Evolutionary conservation across 306 rosid species (phyloP), one percentile per base, ranked within the genome.

Genomic region (Quercus cerris): DNA sequence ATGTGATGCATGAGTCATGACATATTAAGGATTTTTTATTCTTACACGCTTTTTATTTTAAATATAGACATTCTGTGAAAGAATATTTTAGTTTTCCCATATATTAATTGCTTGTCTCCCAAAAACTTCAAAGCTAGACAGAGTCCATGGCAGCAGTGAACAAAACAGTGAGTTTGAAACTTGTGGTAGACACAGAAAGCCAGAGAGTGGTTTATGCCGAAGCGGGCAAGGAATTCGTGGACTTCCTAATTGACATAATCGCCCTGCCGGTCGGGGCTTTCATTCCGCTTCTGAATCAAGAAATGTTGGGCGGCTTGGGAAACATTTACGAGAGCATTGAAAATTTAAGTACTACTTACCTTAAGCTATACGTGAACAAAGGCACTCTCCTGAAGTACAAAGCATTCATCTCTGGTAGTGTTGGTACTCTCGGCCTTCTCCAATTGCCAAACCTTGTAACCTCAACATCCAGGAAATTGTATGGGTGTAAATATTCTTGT

Each of bases 281-380:
- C 0, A 31, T 71, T 0, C 78, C 41, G 49, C 89, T 89, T 3
- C 78, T 90, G 4, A 74, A 78, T 2, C 5, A 72, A 0, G 58
- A 2, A 61, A 86, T 86, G 92, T 84, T 85, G 0, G 91, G 97
- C 1, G 1, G 77, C 31, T 5, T 89, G 2, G 87, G 78, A 1
- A 90, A 83, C 49, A 77, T 90, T 5, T 90, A 89, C 12, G 6
- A 79, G 0, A 90, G 92, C 64, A 73, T 89, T 0, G 89, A 89
- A 31, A 69, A 68, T 5, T 74, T 90, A 1, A 73, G 19, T 23
- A 67, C 87, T 1, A 44, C 76, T 6, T 93, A 84, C 78, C 58
- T 92, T 28, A 78, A 71, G 9, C 75, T 86, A 19, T 19, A 77
- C n/a, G 59, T 9, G 5, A 15, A 35, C 41, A 35, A 46, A 12